Conservation (phyloP, 1,284 basidiomycete genomes). For the Pseudozyma sp. region DNA sequence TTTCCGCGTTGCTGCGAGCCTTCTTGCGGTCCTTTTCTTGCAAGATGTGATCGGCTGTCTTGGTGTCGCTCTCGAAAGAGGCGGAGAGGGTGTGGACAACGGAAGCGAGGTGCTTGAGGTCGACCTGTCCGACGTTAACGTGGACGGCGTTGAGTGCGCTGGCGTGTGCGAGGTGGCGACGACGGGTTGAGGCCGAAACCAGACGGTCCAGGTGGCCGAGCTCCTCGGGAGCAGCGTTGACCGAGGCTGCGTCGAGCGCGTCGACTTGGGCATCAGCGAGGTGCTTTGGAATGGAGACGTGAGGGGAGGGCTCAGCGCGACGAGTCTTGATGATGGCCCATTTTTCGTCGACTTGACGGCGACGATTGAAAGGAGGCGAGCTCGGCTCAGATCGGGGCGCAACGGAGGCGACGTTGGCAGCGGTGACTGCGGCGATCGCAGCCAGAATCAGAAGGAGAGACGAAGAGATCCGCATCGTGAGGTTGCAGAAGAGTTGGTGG, state of each 20-base stretch:
- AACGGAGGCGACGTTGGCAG: slow-evolving; percentile 1
- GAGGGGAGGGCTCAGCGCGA: too few relatives aligned
- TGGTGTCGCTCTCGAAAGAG: slow-evolving; percentile 19
- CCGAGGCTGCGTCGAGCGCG: slow-evolving; percentile 22
- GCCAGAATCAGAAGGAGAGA: slow-evolving; percentile 33
- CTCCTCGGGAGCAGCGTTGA: slow-evolving; percentile 7
- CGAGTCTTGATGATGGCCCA: too few relatives aligned
- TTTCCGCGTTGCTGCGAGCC: slow-evolving; percentile 1
- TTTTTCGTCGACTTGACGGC: not conserved
- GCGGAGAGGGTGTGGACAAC: slow-evolving; percentile 35
- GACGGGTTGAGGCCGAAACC: slow-evolving; percentile 10
- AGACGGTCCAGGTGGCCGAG: slow-evolving; percentile 17
- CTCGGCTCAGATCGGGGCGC: not conserved
- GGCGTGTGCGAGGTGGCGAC: slow-evolving; percentile 6
- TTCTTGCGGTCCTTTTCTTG: slow-evolving; percentile 19
- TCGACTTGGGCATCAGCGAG: slow-evolving; percentile 13
- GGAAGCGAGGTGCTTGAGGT: slow-evolving; percentile 35
- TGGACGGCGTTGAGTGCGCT: not conserved
- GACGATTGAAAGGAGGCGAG: not conserved
- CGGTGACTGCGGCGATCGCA: slow-evolving; percentile 30
- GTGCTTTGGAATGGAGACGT: too few relatives aligned
- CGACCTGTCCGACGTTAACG: slow-evolving; percentile 5
- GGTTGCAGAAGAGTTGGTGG: not conserved
- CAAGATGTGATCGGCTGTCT: slow-evolving; percentile 15
- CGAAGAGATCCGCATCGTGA: slow-evolving; percentile 36